Percentiles rank a stretch among this genome's conserved stretches.
Conservation (phyloP, 495 filamentous ascomycete species). For the Daldinia grandis region DNA sequence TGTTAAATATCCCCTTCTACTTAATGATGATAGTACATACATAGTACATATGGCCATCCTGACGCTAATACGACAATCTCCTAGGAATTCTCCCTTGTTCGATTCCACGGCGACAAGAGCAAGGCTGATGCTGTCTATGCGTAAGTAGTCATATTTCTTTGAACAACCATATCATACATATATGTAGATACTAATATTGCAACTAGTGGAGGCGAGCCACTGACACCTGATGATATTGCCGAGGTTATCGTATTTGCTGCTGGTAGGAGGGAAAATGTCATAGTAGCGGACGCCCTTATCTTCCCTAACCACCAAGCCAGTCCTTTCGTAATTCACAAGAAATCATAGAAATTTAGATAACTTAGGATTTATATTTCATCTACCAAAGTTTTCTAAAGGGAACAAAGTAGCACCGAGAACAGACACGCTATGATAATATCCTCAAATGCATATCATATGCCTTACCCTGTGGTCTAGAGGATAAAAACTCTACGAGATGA, state of each 20-base stretch:
- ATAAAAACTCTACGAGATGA: not conserved
- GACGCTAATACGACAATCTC: slow-evolving; percentile 32
- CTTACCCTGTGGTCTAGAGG: not conserved
- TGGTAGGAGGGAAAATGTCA: slow-evolving; percentile 90
- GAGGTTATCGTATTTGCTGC: slow-evolving; percentile 93
- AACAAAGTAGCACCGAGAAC: not conserved
- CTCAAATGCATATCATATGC: not conserved
- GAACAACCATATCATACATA: too few relatives aligned
- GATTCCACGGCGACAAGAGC: slow-evolving; percentile 89
- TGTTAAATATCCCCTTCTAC: slow-evolving; percentile 25
- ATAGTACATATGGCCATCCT: not conserved
- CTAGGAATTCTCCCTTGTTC: slow-evolving; percentile 91
- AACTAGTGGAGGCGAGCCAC: slow-evolving; percentile 79
- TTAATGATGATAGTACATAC: not conserved
- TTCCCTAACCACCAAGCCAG: slow-evolving; percentile 79
- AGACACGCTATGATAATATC: not conserved
- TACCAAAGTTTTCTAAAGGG: slow-evolving; percentile 5
- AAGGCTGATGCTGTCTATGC: slow-evolving; percentile 97
- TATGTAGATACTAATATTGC: slow-evolving; percentile 43
- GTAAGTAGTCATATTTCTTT: slow-evolving; percentile 65
- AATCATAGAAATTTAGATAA: slow-evolving; percentile 20
- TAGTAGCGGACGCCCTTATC: slow-evolving; percentile 89
- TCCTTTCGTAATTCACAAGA: slow-evolving; percentile 50
- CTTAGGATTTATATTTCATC: slow-evolving; percentile 12
- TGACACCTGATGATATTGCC: slow-evolving; percentile 94